Percentiles rank a stretch among this genome's conserved stretches.
Conservation (phyloP, 1,284 basidiomycete genomes). For the Calocybe gambosa region DNA sequence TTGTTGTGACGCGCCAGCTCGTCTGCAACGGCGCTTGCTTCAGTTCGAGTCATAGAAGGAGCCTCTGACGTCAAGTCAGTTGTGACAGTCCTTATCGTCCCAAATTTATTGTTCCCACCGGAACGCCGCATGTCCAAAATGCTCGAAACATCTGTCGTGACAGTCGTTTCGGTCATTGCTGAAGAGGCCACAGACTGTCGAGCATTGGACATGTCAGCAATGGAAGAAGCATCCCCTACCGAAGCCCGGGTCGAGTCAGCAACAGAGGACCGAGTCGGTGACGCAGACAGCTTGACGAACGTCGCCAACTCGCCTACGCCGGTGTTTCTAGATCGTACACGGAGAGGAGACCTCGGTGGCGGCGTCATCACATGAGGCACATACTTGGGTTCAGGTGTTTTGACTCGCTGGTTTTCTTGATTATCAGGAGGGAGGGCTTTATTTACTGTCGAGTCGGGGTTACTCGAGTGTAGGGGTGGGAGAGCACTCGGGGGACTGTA, state of each 20-base stretch:
- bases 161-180: conserved; percentile 44
- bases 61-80: conserved; percentile 70
- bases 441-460: conserved; percentile 32
- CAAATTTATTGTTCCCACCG: conserved; percentile 53
- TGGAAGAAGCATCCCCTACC: conserved; percentile 30
- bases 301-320: conserved; percentile 27
- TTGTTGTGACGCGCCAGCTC: conserved; percentile 37
- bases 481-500: conserved; percentile 50
- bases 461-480: conserved; percentile 49
- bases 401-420: neutral
- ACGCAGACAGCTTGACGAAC: conserved; percentile 27
- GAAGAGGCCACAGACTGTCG: conserved; percentile 45
- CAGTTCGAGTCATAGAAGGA: conserved; percentile 56
- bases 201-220: conserved; percentile 20
- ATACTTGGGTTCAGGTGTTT: conserved; percentile 9
- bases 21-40: conserved; percentile 52
- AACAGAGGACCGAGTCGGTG: conserved; percentile 17
- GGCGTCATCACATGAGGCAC: conserved; percentile 33
- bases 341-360: conserved; percentile 53
- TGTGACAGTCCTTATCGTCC: conserved; percentile 72
- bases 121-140: conserved; percentile 48
- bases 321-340: conserved; percentile 23
- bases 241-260: conserved; percentile 25
- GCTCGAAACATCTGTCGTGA: conserved; percentile 57
- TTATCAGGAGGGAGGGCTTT: conserved; percentile 13